A percentile compares a stretch with the other conserved stretches of the same genome.
These are phyloP conservation scores for Tricholoma terreum DNA, from an alignment of 768 basidiomycete genomes.

Conservation along the genomic window DNA sequence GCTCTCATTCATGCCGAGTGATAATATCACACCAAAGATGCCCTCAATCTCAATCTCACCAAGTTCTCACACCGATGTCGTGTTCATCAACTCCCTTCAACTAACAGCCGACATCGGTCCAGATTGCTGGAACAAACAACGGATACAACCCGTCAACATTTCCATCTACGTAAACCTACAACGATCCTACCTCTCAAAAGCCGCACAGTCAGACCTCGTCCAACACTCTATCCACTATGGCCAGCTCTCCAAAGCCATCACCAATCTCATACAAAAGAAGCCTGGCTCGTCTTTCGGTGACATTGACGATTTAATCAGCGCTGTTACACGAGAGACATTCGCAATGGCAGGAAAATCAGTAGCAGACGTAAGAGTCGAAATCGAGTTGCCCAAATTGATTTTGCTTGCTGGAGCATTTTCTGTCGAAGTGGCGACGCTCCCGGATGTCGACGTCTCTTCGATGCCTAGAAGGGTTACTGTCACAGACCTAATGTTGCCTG, in stretches of 20 bases:
- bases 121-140: slow-evolving; percentile 49
- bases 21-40: not conserved
- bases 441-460: not conserved
- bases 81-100: slow-evolving; percentile 42
- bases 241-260: slow-evolving; percentile 49
- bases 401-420: slow-evolving; percentile 45
- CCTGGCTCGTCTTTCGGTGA: slow-evolving; percentile 21
- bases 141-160: slow-evolving; percentile 51
- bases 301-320: slow-evolving; percentile 30
- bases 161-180: slow-evolving; percentile 46
- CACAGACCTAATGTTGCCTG: slow-evolving; percentile 43
- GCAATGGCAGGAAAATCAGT: slow-evolving; percentile 34
- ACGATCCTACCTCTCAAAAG: slow-evolving; percentile 37
- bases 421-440: slow-evolving; percentile 33
- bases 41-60: not conserved
- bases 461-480: slow-evolving; percentile 35
- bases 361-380: slow-evolving; percentile 38
- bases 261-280: slow-evolving; percentile 22
- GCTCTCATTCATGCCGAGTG: too few relatives aligned
- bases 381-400: slow-evolving; percentile 47
- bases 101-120: slow-evolving; percentile 41
- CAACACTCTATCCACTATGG: slow-evolving; percentile 64
- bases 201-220: slow-evolving; percentile 51
- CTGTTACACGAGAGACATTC: slow-evolving; percentile 37
- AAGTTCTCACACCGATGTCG: slow-evolving; percentile 31